Base-by-base conservation (phyloP, 352 stramenopile genomes). In the Phytophthora pini region DNA sequence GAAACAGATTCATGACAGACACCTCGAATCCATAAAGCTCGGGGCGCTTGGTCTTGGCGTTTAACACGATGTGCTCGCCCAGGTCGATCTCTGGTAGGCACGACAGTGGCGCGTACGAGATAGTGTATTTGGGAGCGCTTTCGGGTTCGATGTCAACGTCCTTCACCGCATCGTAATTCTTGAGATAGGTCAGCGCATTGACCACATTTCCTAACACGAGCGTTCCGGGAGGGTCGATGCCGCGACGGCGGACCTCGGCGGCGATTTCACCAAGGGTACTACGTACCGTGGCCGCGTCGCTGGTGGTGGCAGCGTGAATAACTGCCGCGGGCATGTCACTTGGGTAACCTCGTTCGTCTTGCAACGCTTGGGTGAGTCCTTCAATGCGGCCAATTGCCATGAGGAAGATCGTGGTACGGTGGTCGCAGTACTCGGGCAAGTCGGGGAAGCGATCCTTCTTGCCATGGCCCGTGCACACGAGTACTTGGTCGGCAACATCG, bases 341-440 rank as follows among this genome's bases (percentile, higher is more conserved):
- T 3, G 97, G 97, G 80, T 98, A 99, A 22, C 88, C 85, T 13
- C 85, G 79, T 44, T 95, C 76, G 26, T 70, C 51, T 34, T 95
- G 75, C 15, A 99, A 70, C 39, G 84, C 86, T 17, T 84, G 56
- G 60, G 83, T 96, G 8, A 99, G 82, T 43, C 94, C 79, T 38
- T 94, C 69, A 31, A 99, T 77, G 46, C 97, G 82, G 44, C 96
- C 95, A 58, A 99, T 97, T 15, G 95, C 95, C 97, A 99, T 99
- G 61, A 99, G 82, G 80, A 99, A 99, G 22, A 99, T 94, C 7
- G 97, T 92, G 22, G 97, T 99, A 66, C 97, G 93, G 76, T 98
- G 90, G 56, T 89, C 79, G 74, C 98, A 97, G 77, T 98, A 99
- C 68, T 93, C 82, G 53, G 97, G 97, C 26, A 99, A 81, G 72